Base-by-base conservation (phyloP, 257 asterid genomes). In the Schizonepeta tenuifolia region DNA sequence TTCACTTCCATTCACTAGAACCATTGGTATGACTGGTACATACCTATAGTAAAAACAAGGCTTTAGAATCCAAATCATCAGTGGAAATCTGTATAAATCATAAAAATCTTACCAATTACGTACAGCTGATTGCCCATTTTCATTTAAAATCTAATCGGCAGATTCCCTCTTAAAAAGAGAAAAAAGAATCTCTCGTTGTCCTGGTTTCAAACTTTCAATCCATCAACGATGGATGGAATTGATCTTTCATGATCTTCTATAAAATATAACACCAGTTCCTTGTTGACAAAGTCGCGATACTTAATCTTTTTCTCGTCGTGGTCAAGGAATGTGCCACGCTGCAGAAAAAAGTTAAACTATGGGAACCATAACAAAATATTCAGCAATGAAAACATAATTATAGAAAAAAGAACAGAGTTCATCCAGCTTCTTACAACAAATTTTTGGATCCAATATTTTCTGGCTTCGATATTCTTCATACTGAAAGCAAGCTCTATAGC, bases 401-500 rank as follows among this genome's bases (percentile, higher is more conserved):
- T 22, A 35, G 46, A 9, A 73, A 28, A 67, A 63, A 26, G 26
- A 47, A 61, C 24, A 65, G 26, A 56, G 9, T 13, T 40, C 13
- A 51, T 65, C 65, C 53, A 49, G 61, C 24, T 65, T 61, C 71
- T 15, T 13, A 91, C 98, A 96, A 92, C 95, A 74, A 85, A 92
- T 58, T 92, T 97, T 53, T 96, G 86, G 58, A 95, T 91, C 99
- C 99, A 95, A 63, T 70, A 87, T 85, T 95, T 95, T 76, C 99
- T 81, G 17, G 95, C 96, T 83, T 95, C n/a, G n/a, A n/a, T n/a
- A 98, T 92, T 92, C 83, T 95, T 92, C 81, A 92, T 95, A 71
- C 99, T 95, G 78, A 95, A 95, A 64, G 99, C 99, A 78, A 95
- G 97, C 71, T 95, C 99, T 77, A 95, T 92, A 59, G 99, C 94